Base-by-base conservation (phyloP, 257 asterid species). In the Cruciata laevipes region DNA sequence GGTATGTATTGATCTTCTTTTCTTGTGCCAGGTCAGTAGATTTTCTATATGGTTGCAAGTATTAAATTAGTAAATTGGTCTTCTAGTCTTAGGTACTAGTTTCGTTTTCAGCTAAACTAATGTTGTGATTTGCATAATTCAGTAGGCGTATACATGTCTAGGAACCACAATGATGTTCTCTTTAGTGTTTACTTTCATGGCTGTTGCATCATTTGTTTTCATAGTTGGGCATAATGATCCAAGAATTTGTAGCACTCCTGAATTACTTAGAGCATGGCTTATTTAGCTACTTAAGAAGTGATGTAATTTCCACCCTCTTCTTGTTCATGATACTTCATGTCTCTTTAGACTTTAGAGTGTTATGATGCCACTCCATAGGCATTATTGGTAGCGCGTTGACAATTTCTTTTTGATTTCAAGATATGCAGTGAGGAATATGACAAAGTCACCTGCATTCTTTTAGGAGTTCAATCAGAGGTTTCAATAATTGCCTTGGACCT, bases 391-490 rank as follows among this genome's bases (percentile, higher is more conserved):
- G 47, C 59, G 69, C 65, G 37, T 52, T 65, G 60, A 55, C 23
- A 25, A 38, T 35, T 63, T 38, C 68, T 65, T 65, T 62, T 67
- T 79, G 71, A 66, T 79, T 63, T 72, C 65, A 72, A 94, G 99
- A 83, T 94, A 71, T 94, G 96, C 92, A 79, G 90, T 5, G 86
- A 85, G 86, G 98, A 94, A 76, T 94, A 94, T 80, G 96, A 82
- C 83, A 83, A 80, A 57, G 31, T 71, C 68, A 88, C 95, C 55
- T 94, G 97, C 78, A 44, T 86, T 67, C 75, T 87, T 47, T 75
- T 94, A 74, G 98, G 98, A 82, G 80, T 86, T 82, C 96, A 85
- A 74, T 90, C 93, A 68, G 96, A 88, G 85, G 80, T 85, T 72
- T 90, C 99, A 37, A 82, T 87, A 85, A 74, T 87, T 66, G 77